Conservation (phyloP, 2,329 filamentous ascomycete genomes). For the Cadophora sp. region DNA sequence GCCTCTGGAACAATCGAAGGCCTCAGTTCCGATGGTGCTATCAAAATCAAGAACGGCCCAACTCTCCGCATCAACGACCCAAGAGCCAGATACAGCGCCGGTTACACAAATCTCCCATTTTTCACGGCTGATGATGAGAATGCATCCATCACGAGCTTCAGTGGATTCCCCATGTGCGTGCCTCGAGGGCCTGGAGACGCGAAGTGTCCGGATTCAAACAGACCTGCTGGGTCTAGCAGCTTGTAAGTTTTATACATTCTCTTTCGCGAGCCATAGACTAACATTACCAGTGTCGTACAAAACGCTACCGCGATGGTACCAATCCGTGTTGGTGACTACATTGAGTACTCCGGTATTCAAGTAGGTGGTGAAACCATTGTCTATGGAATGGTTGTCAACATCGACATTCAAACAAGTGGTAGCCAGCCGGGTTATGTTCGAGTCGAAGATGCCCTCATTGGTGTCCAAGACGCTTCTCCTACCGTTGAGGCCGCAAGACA, state of each 20-base stretch:
- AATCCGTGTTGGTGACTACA: conserved; percentile 49
- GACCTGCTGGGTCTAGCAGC: conserved; percentile 14
- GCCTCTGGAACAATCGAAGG: conserved; percentile 47
- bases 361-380: conserved; percentile 45
- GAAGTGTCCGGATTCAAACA: conserved; percentile 43
- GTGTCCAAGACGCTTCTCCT: conserved; percentile 45
- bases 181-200: conserved; percentile 48
- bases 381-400: conserved; percentile 48
- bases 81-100: conserved; percentile 51
- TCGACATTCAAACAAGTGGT: conserved; percentile 46
- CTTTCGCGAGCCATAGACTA: not conserved
- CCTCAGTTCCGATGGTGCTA: conserved; percentile 45
- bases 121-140: conserved; percentile 57
- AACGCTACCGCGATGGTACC: conserved; percentile 50
- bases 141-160: conserved; percentile 55
- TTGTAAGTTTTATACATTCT: conserved; percentile 22
- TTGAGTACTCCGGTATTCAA: conserved; percentile 49
- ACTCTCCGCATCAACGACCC: conserved; percentile 52
- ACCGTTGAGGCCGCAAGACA: conserved; percentile 47
- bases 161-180: conserved; percentile 60
- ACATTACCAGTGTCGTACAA: conserved; percentile 39
- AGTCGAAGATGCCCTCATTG: conserved; percentile 51
- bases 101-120: conserved; percentile 47
- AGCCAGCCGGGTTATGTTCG: conserved; percentile 49
- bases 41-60: conserved; percentile 48